Evolutionary conservation across 495 filamentous ascomycete species (phyloP).

Genomic region (Podospora appendiculata): DNA sequence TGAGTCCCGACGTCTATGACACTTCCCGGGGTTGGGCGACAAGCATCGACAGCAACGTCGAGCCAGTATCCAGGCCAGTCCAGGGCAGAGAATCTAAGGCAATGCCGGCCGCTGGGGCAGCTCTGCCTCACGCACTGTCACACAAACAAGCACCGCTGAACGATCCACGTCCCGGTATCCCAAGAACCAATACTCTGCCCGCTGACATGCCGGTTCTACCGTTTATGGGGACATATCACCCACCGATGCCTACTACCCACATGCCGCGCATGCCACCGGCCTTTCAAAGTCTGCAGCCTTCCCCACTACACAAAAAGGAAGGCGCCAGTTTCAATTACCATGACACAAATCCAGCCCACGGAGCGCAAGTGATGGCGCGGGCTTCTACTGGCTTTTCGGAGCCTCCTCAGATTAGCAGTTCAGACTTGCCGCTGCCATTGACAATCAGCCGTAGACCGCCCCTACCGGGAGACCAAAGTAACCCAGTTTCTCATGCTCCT

Average conservation of each 20-base stretch:
- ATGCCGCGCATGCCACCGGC: background rate
- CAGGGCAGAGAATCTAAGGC: conserved; percentile 1
- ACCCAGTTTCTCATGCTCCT: background rate
- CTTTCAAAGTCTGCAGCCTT: background rate
- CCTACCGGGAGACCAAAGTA: background rate
- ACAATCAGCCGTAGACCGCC: conserved; percentile 12
- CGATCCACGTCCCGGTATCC: conserved; percentile 1
- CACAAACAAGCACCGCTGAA: background rate
- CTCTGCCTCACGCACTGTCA: background rate
- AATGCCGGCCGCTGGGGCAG: background rate
- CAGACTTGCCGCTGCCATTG: conserved; percentile 12
- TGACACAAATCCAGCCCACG: background rate
- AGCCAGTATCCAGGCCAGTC: conserved; percentile 5
- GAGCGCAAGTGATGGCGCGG: background rate
- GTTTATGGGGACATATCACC: conserved; percentile 12
- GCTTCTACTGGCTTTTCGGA: background rate
- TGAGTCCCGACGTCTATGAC: conserved; percentile 10
- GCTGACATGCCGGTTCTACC: conserved; percentile 19
- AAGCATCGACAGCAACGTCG: conserved; percentile 12
- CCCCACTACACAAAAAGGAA: too few species aligned
- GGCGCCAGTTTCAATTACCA: too few species aligned
- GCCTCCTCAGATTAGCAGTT: conserved; percentile 5
- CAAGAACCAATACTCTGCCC: conserved; percentile 22
- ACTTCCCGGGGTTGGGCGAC: conserved; percentile 9
- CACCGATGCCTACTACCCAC: background rate